phyloP scores from a whole-genome alignment of 306 rosid species.

The Lathyrus aphaca region DNA sequence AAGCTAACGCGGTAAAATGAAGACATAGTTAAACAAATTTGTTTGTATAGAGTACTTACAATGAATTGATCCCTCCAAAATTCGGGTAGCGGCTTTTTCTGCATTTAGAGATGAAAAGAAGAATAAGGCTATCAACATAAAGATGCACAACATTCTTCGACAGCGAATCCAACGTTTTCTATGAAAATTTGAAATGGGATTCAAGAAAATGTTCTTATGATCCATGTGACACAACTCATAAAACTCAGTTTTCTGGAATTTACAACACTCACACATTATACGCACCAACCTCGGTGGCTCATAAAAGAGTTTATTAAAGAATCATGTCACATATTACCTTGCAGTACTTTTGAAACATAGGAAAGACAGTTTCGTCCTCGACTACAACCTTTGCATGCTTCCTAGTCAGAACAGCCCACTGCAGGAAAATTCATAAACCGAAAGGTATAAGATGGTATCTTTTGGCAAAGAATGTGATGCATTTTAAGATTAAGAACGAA shows the following conservation, averaged over 20 bases:
- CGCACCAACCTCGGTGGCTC: neutral
- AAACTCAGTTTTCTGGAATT: too few relatives aligned
- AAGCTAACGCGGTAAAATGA: constrained; percentile 11
- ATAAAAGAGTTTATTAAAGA: constrained; percentile 21
- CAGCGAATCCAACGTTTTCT: neutral
- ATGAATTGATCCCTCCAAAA: constrained; percentile 93
- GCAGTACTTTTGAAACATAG: constrained; percentile 83
- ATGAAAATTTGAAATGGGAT: constrained; percentile 4
- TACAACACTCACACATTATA: too few relatives aligned
- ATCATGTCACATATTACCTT: constrained; percentile 51
- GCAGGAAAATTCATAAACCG: constrained; percentile 37
- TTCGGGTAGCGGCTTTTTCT: constrained; percentile 93
- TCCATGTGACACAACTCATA: constrained; percentile 15
- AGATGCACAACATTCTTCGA: constrained; percentile 18
- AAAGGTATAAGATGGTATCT: constrained; percentile 37
- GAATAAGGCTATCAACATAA: constrained; percentile 10
- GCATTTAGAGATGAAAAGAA: constrained; percentile 45
- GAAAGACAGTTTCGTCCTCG: constrained; percentile 70
- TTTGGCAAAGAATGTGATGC: constrained; percentile 15
- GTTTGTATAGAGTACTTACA: constrained; percentile 58
- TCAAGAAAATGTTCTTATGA: neutral
- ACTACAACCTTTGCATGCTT: constrained; percentile 90
- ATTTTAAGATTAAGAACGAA: constrained; percentile 32
- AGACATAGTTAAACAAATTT: constrained; percentile 1
- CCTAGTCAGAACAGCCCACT: constrained; percentile 94